A percentile compares a stretch with the other conserved stretches of the same genome.
Conservation (phyloP, 1,284 basidiomycete species). For the Fomitopsis palustris region DNA sequence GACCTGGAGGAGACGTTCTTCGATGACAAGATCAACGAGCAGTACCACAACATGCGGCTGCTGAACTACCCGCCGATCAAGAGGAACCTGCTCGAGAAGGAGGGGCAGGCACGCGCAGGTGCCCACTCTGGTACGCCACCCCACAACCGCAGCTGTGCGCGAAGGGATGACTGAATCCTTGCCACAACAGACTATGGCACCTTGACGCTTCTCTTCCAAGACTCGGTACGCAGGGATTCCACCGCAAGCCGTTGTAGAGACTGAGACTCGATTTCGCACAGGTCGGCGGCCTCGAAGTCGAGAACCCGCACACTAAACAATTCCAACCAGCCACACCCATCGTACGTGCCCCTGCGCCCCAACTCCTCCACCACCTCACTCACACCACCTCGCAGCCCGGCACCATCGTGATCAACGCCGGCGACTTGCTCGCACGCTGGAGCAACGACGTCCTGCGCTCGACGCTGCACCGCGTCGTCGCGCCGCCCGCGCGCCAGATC, state of each 20-base stretch:
- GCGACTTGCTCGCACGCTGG: constrained; percentile 82
- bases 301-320: constrained; percentile 68
- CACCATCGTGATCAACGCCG: constrained; percentile 83
- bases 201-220: constrained; percentile 83
- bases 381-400: constrained; percentile 45
- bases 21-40: constrained; percentile 67
- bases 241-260: not conserved
- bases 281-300: constrained; percentile 83
- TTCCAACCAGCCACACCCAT: constrained; percentile 76
- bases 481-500: constrained; percentile 53
- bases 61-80: constrained; percentile 74
- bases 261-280: constrained; percentile 19
- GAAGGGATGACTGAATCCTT: constrained; percentile 4
- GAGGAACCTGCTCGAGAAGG: constrained; percentile 49
- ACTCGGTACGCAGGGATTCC: constrained; percentile 42
- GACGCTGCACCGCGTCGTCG: constrained; percentile 80
- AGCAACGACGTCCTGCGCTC: constrained; percentile 78
- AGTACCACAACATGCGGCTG: constrained; percentile 74
- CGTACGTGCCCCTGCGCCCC: constrained; percentile 37
- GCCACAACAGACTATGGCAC: constrained; percentile 73
- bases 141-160: not conserved
- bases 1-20: constrained; percentile 72
- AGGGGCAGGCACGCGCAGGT: constrained; percentile 76
- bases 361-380: constrained; percentile 1
- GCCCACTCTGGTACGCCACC: constrained; percentile 62